These are phyloP conservation scores for Colletotrichum orbiculare DNA, from an alignment of 2,329 filamentous ascomycete species.

Conservation along the genomic window DNA sequence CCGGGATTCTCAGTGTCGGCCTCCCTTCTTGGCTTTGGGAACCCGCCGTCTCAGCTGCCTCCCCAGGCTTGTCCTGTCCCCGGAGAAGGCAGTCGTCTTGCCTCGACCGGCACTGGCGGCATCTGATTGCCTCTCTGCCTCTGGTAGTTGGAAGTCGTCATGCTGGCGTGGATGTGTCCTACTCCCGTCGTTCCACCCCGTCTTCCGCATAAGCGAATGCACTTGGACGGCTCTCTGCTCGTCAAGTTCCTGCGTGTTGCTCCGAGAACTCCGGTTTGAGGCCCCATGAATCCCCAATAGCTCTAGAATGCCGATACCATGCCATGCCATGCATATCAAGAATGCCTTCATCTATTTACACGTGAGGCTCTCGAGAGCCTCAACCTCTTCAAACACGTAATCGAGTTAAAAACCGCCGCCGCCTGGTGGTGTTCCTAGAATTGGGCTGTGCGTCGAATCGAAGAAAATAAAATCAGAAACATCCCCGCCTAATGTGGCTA, in stretches of 20 bases:
- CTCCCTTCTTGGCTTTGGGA: slow-evolving; percentile 28
- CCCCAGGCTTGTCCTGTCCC: slow-evolving; percentile 32
- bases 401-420: slow-evolving; percentile 38
- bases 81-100: slow-evolving; percentile 35
- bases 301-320: slow-evolving; percentile 62
- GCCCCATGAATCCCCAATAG: slow-evolving; percentile 52
- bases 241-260: slow-evolving; percentile 50
- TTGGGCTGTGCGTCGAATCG: slow-evolving; percentile 40
- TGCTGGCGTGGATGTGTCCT: slow-evolving; percentile 35
- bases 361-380: slow-evolving; percentile 47
- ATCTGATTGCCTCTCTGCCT: slow-evolving; percentile 36
- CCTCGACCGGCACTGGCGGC: slow-evolving; percentile 16
- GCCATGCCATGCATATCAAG: slow-evolving; percentile 61
- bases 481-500: not conserved
- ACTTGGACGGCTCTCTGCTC: slow-evolving; percentile 41
- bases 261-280: slow-evolving; percentile 58
- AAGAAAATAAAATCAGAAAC: slow-evolving; percentile 37
- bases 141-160: slow-evolving; percentile 28
- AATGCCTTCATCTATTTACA: slow-evolving; percentile 62
- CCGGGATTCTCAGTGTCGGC: slow-evolving; percentile 32
- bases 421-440: slow-evolving; percentile 33
- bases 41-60: slow-evolving; percentile 26
- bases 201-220: slow-evolving; percentile 58
- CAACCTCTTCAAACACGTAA: slow-evolving; percentile 41
- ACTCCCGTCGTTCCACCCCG: slow-evolving; percentile 29